Conservation (phyloP, 2,329 filamentous ascomycete species). For the Colletotrichum nymphaeae region DNA sequence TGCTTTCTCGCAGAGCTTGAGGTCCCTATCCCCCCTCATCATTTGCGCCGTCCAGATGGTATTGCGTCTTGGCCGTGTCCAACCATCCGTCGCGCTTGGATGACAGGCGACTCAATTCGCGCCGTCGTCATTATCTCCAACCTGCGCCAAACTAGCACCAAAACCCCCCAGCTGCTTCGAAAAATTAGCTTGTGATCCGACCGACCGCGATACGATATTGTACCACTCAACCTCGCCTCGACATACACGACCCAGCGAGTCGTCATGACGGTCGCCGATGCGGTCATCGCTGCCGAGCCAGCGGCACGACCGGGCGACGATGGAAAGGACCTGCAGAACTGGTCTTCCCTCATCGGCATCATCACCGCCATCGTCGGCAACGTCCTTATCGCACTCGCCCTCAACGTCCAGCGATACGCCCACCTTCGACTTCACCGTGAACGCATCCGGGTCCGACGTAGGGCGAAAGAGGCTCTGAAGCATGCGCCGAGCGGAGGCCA, state of each 20-base stretch:
- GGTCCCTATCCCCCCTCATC: background rate
- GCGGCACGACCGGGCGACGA: slow-evolving; percentile 42
- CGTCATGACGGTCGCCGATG: slow-evolving; percentile 20
- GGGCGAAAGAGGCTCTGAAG: slow-evolving; percentile 65
- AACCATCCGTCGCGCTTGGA: slow-evolving; percentile 30
- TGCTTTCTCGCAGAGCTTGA: background rate
- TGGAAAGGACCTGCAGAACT: slow-evolving; percentile 69
- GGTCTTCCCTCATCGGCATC: slow-evolving; percentile 96
- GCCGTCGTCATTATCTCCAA: slow-evolving; percentile 26
- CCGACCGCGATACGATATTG: background rate
- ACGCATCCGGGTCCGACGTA: slow-evolving; percentile 67
- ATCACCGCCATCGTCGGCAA: slow-evolving; percentile 93
- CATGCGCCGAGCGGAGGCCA: slow-evolving; percentile 49
- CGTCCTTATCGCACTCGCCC: slow-evolving; percentile 90
- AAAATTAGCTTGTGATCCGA: slow-evolving; percentile 5
- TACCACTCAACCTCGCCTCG: background rate
- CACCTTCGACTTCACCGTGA: slow-evolving; percentile 86
- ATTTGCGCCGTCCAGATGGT: slow-evolving; percentile 32
- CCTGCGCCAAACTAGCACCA: slow-evolving; percentile 24
- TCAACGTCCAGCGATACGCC: slow-evolving; percentile 97
- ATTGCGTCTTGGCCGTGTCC: slow-evolving; percentile 23
- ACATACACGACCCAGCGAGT: background rate
- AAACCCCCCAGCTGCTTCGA: background rate
- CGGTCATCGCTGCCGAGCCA: slow-evolving; percentile 30
- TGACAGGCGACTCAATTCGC: slow-evolving; percentile 23